phyloP scores from a whole-genome alignment of 306 rosid genomes.

The Citrullus mucosospermus region DNA sequence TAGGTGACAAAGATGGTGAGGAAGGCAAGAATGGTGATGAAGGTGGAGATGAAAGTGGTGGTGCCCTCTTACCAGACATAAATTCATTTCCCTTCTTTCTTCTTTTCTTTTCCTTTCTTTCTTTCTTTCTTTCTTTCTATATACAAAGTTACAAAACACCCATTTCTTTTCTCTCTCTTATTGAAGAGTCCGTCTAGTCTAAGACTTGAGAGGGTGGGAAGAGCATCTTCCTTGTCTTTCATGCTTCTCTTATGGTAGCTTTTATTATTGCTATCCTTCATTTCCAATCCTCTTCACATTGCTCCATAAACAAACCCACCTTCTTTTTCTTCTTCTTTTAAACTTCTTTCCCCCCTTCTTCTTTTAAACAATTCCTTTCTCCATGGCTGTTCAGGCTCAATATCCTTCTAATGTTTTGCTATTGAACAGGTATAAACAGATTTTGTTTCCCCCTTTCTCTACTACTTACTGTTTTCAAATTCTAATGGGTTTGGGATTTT shows the following conservation, averaged over 20 bases:
- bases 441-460: neutral
- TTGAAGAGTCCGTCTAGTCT: slow-evolving; percentile 43
- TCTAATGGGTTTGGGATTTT: neutral
- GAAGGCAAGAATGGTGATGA: slow-evolving; percentile 8
- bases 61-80: slow-evolving; percentile 12
- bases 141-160: neutral
- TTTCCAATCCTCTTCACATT: slow-evolving; percentile 21
- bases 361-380: neutral
- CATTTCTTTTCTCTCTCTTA: neutral
- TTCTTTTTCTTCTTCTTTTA: neutral
- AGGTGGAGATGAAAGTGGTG: slow-evolving; percentile 13
- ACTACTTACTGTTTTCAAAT: neutral
- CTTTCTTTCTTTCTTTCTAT: too few species aligned
- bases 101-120: neutral
- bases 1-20: slow-evolving; percentile 5
- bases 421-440: slow-evolving; percentile 42
- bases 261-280: slow-evolving; percentile 18
- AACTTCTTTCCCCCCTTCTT: neutral
- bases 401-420: slow-evolving; percentile 77
- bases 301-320: slow-evolving; percentile 8
- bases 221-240: slow-evolving; percentile 39
- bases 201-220: neutral
- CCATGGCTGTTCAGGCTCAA: slow-evolving; percentile 98
- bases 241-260: slow-evolving; percentile 36
- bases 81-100: neutral